phyloP scores from a whole-genome alignment of 2,329 filamentous ascomycete genomes.

The Ophiostoma himal-ulmi region DNA sequence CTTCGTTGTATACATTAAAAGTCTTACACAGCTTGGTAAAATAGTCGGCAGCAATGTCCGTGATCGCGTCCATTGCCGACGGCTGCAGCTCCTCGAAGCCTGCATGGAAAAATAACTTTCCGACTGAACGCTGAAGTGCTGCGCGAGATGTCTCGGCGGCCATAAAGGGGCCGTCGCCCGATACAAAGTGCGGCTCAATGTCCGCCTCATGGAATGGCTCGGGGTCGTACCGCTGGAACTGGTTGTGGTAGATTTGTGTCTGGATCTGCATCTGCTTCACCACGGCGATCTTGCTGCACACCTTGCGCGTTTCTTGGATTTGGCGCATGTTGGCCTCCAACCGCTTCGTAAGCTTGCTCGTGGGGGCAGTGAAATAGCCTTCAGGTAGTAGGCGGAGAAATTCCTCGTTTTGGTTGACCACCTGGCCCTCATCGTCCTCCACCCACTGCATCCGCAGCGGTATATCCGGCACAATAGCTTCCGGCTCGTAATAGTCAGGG shows the following conservation, averaged over 20 bases:
- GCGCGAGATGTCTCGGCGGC: constrained; percentile 74
- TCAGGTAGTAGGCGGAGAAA: constrained; percentile 71
- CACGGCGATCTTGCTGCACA: constrained; percentile 92
- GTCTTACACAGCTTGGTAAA: constrained; percentile 78
- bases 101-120: constrained; percentile 90
- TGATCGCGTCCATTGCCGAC: constrained; percentile 82
- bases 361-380: constrained; percentile 68
- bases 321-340: constrained; percentile 89
- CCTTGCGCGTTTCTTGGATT: constrained; percentile 93
- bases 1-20: constrained; percentile 75
- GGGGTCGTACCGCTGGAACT: constrained; percentile 93
- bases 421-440: constrained; percentile 81
- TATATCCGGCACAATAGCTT: constrained; percentile 81
- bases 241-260: constrained; percentile 95
- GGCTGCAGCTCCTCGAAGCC: constrained; percentile 97
- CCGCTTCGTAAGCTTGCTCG: constrained; percentile 67
- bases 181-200: constrained; percentile 80
- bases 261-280: constrained; percentile 99
- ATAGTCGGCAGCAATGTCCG: constrained; percentile 83
- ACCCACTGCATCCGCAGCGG: constrained; percentile 74
- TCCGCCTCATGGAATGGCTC: constrained; percentile 84
- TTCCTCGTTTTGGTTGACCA: constrained; percentile 82
- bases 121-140: constrained; percentile 82
- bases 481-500: constrained; percentile 89
- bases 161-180: constrained; percentile 83